These are phyloP conservation scores for Elaphomyces granulatus DNA, from an alignment of 495 filamentous ascomycete species.

Conservation along the genomic window DNA sequence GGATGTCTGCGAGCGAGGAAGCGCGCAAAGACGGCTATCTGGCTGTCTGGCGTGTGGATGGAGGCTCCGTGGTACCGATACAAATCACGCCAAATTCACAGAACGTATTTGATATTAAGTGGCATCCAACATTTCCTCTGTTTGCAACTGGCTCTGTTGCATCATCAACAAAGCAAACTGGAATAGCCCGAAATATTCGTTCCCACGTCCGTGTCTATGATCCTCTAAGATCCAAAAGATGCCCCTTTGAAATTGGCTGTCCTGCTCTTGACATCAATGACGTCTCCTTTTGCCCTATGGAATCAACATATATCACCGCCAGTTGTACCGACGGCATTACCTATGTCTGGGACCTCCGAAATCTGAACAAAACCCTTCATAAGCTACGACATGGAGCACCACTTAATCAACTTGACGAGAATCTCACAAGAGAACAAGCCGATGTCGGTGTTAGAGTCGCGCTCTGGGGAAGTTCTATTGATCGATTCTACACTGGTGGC, in stretches of 20 bases:
- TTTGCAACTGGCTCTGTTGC: constrained; percentile 51
- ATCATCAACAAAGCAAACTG: constrained; percentile 12
- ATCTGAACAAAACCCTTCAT: constrained; percentile 42
- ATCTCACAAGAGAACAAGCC: constrained; percentile 42
- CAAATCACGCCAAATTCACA: constrained; percentile 38
- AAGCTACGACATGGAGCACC: constrained; percentile 54
- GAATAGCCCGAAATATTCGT: constrained; percentile 22
- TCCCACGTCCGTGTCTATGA: constrained; percentile 42
- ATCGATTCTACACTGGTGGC: constrained; percentile 75
- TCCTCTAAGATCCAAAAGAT: constrained; percentile 14
- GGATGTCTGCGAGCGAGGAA: constrained; percentile 54
- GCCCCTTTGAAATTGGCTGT: constrained; percentile 43
- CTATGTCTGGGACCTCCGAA: constrained; percentile 73
- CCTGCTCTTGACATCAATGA: constrained; percentile 79
- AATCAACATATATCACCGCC: constrained; percentile 52
- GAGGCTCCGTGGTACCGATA: constrained; percentile 30
- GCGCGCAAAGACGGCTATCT: constrained; percentile 50
- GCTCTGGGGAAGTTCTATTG: constrained; percentile 56
- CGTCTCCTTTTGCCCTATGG: constrained; percentile 38
- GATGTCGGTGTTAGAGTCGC: constrained; percentile 75
- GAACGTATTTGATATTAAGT: constrained; percentile 69
- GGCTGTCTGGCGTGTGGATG: constrained; percentile 51
- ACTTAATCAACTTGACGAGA: constrained; percentile 43
- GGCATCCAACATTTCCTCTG: constrained; percentile 47
- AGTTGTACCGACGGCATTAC: constrained; percentile 73